Base-by-base conservation (phyloP, 2,329 filamentous ascomycete species). In the Aspergillus floridensis region DNA sequence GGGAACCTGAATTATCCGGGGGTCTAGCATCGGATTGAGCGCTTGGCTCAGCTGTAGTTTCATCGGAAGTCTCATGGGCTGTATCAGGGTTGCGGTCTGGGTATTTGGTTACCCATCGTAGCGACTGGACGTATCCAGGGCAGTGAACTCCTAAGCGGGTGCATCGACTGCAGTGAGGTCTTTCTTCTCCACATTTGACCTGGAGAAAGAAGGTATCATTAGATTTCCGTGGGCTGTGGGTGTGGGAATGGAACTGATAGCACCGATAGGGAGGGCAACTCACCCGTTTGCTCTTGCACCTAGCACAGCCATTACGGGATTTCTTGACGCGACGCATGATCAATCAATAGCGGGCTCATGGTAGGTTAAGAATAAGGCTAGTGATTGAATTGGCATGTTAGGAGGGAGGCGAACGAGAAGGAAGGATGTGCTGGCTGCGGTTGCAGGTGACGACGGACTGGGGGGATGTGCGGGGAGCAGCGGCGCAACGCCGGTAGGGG, bases 281-380 rank as follows among this genome's bases (percentile, higher is more conserved):
- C 14, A 76, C 74, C 57, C 74, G 68, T 70, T 76, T 76, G 66
- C 72, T 76, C 65, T 77, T 77, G 65, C 75, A 77, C 48, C 74
- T 69, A n/a, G 72, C 72, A 65, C 75, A 77, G 7, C 75, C 75
- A 58, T 76, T 75, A n/a, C 75, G 72, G 53, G 74, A 77, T 58
- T 77, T 77, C 65, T 76, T 77, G 44, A 77, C 75, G 59, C 74
- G 68, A 53, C 74, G 70, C 74, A 77, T 77, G 64, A 62, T 81
- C 44, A 79, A 80, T 59, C 69, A 76, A 32, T 22, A 46, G n/a
- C 47, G 53, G 53, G 53, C 41, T 55, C 53, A 55, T 55, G 41
- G 53, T 55, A 67, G 77, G 10, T 73, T 70, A 14, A 69, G 76
- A 52, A 65, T 79, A 21, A 70, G 79, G 62, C 64, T 72, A 51